These are phyloP conservation scores for Saturnispora ahearnii DNA, from an alignment of 805 yeast species.

Conservation along the genomic window DNA sequence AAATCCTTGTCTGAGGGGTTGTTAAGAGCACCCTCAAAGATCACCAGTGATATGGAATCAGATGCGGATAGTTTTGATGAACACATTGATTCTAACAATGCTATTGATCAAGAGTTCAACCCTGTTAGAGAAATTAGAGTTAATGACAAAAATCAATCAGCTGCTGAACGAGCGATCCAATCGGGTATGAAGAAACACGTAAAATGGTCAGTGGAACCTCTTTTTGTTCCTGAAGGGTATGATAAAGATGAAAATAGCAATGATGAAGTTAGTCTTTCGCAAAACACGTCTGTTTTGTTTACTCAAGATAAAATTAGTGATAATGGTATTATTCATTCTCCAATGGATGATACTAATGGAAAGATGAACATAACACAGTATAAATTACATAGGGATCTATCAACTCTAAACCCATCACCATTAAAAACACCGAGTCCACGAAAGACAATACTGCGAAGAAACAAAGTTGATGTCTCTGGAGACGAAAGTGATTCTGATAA, in stretches of 20 bases:
- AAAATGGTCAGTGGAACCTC: not conserved
- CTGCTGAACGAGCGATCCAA: conserved; percentile 3
- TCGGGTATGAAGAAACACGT: not conserved
- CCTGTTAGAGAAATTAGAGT: conserved; percentile 1
- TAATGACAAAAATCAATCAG: not conserved
- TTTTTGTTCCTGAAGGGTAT: not conserved
- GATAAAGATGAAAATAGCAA: not conserved
- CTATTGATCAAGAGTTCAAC: not conserved
- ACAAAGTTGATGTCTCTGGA: not conserved
- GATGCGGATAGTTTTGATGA: not conserved
- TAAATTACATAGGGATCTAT: not conserved
- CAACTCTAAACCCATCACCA: not conserved
- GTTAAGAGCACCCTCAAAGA: not conserved
- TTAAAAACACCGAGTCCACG: not conserved
- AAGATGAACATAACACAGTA: not conserved
- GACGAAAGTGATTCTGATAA: not conserved
- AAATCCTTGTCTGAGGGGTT: not conserved
- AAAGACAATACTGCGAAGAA: not conserved
- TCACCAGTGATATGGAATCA: not conserved
- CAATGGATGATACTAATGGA: not conserved
- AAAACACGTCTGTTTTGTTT: not conserved
- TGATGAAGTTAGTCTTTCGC: not conserved
- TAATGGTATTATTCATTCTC: too few species aligned
- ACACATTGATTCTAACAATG: not conserved
- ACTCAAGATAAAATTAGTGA: not conserved